These are phyloP conservation scores for Cutaneotrichosporon spelunceum DNA, from an alignment of 1,284 basidiomycete genomes.

Conservation along the genomic window DNA sequence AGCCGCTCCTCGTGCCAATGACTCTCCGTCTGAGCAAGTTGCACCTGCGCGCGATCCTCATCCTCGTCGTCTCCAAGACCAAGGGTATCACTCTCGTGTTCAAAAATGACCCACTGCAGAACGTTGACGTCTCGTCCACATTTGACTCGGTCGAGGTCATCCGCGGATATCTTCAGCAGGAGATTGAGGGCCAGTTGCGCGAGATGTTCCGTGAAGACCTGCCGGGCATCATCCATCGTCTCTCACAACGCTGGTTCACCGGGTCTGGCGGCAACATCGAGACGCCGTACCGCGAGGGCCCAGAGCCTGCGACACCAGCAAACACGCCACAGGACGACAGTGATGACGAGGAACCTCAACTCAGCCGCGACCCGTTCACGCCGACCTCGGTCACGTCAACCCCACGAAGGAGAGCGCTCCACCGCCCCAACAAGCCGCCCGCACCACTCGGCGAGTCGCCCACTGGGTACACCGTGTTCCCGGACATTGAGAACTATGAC, in stretches of 20 bases:
- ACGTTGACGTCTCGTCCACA: slow-evolving; percentile 94
- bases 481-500: slow-evolving; percentile 87
- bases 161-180: slow-evolving; percentile 90
- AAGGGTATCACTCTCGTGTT: slow-evolving; percentile 99
- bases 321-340: slow-evolving; percentile 55
- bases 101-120: slow-evolving; percentile 98
- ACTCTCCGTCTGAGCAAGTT: slow-evolving; percentile 92
- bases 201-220: slow-evolving; percentile 98
- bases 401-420: slow-evolving; percentile 14
- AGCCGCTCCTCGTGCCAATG: slow-evolving; percentile 96
- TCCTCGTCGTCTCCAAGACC: slow-evolving; percentile 91
- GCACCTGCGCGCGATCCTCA: slow-evolving; percentile 90
- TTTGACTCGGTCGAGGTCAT: slow-evolving; percentile 98
- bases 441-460: slow-evolving; percentile 44
- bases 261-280: slow-evolving; percentile 48
- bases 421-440: slow-evolving; percentile 6
- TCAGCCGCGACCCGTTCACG: slow-evolving; percentile 33
- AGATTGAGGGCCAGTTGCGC: slow-evolving; percentile 93
- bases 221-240: slow-evolving; percentile 91
- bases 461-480: slow-evolving; percentile 58
- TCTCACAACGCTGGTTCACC: slow-evolving; percentile 83
- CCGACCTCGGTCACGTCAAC: slow-evolving; percentile 1
- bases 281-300: slow-evolving; percentile 43
- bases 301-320: slow-evolving; percentile 15
- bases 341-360: slow-evolving; percentile 54